Percentiles rank a stretch among this genome's conserved stretches.
phyloP scores from a whole-genome alignment of 2,329 filamentous ascomycete genomes.

The Pseudocercospora vitis region DNA sequence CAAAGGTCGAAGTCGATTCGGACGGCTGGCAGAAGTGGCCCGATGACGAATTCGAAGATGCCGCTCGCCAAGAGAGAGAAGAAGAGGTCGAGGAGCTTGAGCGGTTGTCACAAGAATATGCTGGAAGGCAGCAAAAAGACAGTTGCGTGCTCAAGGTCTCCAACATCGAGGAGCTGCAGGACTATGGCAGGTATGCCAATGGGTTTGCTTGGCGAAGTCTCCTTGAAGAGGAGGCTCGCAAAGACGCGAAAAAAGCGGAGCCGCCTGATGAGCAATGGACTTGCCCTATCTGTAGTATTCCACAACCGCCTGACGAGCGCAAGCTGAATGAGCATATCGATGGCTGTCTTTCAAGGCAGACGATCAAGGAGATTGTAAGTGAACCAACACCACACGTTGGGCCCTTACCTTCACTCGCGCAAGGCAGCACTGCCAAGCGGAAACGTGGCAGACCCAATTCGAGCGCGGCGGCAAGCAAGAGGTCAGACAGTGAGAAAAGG shows the following conservation, averaged over 20 bases:
- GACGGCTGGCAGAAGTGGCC: constrained; percentile 68
- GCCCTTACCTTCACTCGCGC: constrained; percentile 12
- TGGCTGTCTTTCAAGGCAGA: constrained; percentile 78
- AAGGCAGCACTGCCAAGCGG: constrained; percentile 27
- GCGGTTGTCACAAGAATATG: constrained; percentile 60
- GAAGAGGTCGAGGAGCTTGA: constrained; percentile 64
- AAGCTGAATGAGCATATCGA: constrained; percentile 91
- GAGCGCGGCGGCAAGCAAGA: constrained; percentile 11
- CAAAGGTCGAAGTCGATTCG: constrained; percentile 43
- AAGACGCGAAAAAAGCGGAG: constrained; percentile 37
- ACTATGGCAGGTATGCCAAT: constrained; percentile 36
- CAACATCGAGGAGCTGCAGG: constrained; percentile 14
- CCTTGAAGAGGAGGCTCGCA: constrained; percentile 32
- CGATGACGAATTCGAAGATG: constrained; percentile 64
- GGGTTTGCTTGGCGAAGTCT: constrained; percentile 37
- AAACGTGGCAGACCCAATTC: constrained; percentile 31
- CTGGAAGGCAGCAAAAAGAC: no score
- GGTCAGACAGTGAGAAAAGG: constrained; percentile 23
- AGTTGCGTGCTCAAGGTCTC: constrained; percentile 25
- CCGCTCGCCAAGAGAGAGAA: constrained; percentile 59
- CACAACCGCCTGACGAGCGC: constrained; percentile 72
- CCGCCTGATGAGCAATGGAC: constrained; percentile 57
- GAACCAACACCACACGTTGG: constrained; percentile 35
- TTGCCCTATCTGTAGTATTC: constrained; percentile 82
- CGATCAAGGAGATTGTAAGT: constrained; percentile 80